Evolutionary conservation across 2,329 filamentous ascomycete species (phyloP).

Genomic region (Pleurostoma richardsiae): DNA sequence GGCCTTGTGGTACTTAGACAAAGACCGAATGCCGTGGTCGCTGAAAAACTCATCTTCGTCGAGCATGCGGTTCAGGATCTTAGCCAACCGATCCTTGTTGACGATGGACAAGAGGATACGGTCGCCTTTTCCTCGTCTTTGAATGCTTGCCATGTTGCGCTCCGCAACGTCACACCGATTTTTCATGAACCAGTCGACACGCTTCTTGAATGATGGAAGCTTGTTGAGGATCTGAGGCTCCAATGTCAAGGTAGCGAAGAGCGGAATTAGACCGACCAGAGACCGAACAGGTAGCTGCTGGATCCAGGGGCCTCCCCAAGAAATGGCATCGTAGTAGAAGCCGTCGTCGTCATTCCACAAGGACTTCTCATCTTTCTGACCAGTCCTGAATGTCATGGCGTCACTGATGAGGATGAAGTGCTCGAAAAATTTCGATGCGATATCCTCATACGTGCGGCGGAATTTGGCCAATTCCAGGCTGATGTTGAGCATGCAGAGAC

Average conservation of each 20-base stretch:
- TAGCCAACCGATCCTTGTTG: slow-evolving; percentile 84
- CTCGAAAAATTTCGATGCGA: slow-evolving; percentile 98
- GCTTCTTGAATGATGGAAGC: slow-evolving; percentile 87
- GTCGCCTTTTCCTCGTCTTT: slow-evolving; percentile 83
- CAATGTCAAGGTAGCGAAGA: slow-evolving; percentile 86
- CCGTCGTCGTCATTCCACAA: slow-evolving; percentile 96
- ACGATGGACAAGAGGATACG: slow-evolving; percentile 84
- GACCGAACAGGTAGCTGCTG: slow-evolving; percentile 91
- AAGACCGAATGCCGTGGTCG: slow-evolving; percentile 81
- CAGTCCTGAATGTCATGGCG: slow-evolving; percentile 84
- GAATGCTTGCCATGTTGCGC: slow-evolving; percentile 91
- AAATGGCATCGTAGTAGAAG: slow-evolving; percentile 98
- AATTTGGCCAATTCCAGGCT: slow-evolving; percentile 92
- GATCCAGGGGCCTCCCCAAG: slow-evolving; percentile 88
- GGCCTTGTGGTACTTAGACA: slow-evolving; percentile 88
- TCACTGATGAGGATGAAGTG: slow-evolving; percentile 98
- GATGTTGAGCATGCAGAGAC: slow-evolving; percentile 94
- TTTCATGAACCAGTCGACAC: slow-evolving; percentile 90
- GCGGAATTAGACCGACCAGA: slow-evolving; percentile 85
- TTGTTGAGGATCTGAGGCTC: slow-evolving; percentile 92
- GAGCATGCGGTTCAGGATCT: slow-evolving; percentile 87
- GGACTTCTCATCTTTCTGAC: slow-evolving; percentile 67
- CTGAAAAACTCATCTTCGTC: slow-evolving; percentile 92
- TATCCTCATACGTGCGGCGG: slow-evolving; percentile 90
- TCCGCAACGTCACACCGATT: slow-evolving; percentile 83